Percentiles rank a stretch among this genome's conserved stretches.
Evolutionary conservation across 805 yeast genomes (phyloP).

Genomic region (Ogataea trehalophila): DNA sequence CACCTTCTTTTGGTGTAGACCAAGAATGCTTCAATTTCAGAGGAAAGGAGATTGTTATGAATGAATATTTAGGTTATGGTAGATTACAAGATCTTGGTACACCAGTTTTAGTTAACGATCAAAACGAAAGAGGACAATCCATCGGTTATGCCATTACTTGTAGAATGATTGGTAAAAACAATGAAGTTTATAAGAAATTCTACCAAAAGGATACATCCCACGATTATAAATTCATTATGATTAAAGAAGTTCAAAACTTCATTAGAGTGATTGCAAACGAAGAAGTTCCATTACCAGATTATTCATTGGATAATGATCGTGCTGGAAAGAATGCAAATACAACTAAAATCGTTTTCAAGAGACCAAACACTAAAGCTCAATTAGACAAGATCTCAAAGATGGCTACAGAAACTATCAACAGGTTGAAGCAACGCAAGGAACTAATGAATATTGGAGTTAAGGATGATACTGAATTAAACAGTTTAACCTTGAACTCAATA

Average conservation of each 20-base stretch:
- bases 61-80: constrained; percentile 50
- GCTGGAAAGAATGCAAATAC: background rate
- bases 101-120: constrained; percentile 47
- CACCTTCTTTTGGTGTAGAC: constrained; percentile 38
- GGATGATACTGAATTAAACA: constrained; percentile 13
- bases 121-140: constrained; percentile 37
- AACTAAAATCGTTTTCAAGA: background rate
- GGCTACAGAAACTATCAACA: constrained; percentile 10
- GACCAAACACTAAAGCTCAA: constrained; percentile 15
- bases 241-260: constrained; percentile 18
- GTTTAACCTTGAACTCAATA: constrained; percentile 11
- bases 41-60: constrained; percentile 23
- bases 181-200: constrained; percentile 7
- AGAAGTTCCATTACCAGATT: constrained; percentile 14
- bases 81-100: constrained; percentile 44
- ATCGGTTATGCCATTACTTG: constrained; percentile 48
- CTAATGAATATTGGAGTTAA: constrained; percentile 17
- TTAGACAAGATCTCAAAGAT: constrained; percentile 11
- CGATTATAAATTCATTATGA: constrained; percentile 15
- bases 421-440: constrained; percentile 12
- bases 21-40: constrained; percentile 22
- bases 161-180: constrained; percentile 40
- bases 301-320: constrained; percentile 1
- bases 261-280: constrained; percentile 19
- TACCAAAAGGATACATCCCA: constrained; percentile 4